These are phyloP conservation scores for Ustilago loliicola DNA, from an alignment of 1,284 basidiomycete genomes.

Conservation along the genomic window DNA sequence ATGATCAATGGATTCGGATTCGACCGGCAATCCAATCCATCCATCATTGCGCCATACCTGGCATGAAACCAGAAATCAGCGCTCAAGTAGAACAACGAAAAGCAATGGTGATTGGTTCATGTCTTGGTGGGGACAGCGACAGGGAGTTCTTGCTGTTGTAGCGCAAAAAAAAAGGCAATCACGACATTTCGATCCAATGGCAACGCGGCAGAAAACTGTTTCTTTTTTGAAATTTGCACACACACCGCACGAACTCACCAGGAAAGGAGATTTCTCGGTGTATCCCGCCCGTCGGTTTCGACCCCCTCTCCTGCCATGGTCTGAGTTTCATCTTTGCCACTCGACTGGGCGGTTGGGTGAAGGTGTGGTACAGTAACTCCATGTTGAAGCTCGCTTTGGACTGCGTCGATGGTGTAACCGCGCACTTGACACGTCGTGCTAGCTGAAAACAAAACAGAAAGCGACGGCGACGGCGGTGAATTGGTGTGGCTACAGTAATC, in stretches of 20 bases:
- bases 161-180: constrained; percentile 7
- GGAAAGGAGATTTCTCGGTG: background rate
- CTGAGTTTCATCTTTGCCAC: too few species aligned
- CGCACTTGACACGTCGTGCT: too few species aligned
- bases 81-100: background rate
- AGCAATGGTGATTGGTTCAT: background rate
- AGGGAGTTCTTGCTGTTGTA: background rate
- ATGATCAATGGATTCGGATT: constrained; percentile 8
- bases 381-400: too few species aligned
- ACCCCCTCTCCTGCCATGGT: too few species aligned
- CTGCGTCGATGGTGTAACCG: too few species aligned
- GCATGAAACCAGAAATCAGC: constrained; percentile 14
- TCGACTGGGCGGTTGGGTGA: too few species aligned
- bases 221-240: too few species aligned
- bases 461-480: too few species aligned
- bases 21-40: background rate
- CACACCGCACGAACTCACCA: too few species aligned
- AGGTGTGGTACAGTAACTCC: too few species aligned
- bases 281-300: background rate
- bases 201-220: background rate
- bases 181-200: constrained; percentile 49
- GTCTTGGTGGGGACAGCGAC: background rate
- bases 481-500: too few species aligned
- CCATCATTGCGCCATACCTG: constrained; percentile 29
- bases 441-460: too few species aligned